phyloP scores from a whole-genome alignment of 768 basidiomycete species.

The Psilocybe subaeruginosa region DNA sequence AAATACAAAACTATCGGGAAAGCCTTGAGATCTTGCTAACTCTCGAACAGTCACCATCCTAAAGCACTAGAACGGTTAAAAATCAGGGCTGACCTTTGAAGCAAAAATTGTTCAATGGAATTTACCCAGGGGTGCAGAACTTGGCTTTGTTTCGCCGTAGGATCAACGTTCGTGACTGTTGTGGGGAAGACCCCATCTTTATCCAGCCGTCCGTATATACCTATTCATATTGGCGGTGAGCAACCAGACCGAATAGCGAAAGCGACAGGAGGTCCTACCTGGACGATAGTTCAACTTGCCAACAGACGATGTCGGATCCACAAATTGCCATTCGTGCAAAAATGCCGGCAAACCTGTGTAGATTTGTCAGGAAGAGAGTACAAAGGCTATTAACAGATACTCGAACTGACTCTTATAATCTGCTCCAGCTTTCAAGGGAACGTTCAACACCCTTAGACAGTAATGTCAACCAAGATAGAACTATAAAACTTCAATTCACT shows the following conservation, averaged over 20 bases:
- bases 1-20: conserved; percentile 77
- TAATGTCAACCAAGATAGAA: not conserved
- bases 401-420: conserved; percentile 60
- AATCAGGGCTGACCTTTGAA: not conserved
- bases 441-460: conserved; percentile 52
- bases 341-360: conserved; percentile 43
- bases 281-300: conserved; percentile 54
- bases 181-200: conserved; percentile 63
- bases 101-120: conserved; percentile 13
- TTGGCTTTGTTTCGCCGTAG: conserved; percentile 75
- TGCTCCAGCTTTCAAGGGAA: conserved; percentile 60
- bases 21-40: conserved; percentile 80
- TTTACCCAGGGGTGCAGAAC: conserved; percentile 69
- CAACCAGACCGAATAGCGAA: not conserved
- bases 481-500: not conserved
- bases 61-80: conserved; percentile 48
- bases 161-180: conserved; percentile 78
- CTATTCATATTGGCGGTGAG: conserved; percentile 17
- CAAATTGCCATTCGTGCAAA: conserved; percentile 61
- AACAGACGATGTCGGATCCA: conserved; percentile 60
- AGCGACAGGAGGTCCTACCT: conserved; percentile 35
- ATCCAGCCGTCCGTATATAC: conserved; percentile 63
- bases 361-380: not conserved
- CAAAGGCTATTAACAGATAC: not conserved
- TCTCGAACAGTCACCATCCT: conserved; percentile 78